phyloP scores from a whole-genome alignment of 73 alveolate species.

The Tetrahymena thermophila region DNA sequence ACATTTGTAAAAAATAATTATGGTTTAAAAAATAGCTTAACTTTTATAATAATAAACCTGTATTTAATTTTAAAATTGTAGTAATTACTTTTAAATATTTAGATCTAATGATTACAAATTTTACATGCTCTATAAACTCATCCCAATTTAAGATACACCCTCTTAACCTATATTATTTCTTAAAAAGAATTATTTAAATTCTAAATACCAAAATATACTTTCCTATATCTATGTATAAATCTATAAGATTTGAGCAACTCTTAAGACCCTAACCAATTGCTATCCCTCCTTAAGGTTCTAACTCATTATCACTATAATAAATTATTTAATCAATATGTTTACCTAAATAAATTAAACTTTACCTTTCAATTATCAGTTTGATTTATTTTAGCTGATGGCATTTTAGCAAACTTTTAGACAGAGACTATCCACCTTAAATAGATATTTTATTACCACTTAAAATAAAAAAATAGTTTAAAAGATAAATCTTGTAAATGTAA shows the following conservation, averaged over 20 bases:
- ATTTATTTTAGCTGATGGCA: not conserved
- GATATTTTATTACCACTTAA: not conserved
- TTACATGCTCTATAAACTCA: not conserved
- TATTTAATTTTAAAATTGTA: not conserved
- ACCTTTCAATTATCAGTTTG: not conserved
- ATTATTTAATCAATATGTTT: not conserved
- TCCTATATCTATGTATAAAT: not conserved
- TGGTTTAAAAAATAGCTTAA: not conserved
- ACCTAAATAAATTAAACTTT: not conserved
- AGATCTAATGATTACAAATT: not conserved
- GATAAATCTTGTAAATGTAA: not conserved
- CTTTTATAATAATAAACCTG: too few species aligned
- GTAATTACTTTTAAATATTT: not conserved
- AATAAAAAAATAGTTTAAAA: not conserved
- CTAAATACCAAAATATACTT: not conserved
- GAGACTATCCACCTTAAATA: not conserved
- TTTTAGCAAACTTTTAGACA: not conserved
- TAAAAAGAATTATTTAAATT: not conserved
- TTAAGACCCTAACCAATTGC: not conserved
- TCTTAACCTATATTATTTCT: not conserved
- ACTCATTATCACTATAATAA: not conserved
- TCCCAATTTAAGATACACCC: not conserved
- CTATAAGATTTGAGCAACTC: not conserved
- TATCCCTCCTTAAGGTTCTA: not conserved
- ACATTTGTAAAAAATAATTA: too few species aligned